Evolutionary conservation across 2,329 filamentous ascomycete genomes (phyloP).

Genomic region (Coleophoma eucalyptorum): DNA sequence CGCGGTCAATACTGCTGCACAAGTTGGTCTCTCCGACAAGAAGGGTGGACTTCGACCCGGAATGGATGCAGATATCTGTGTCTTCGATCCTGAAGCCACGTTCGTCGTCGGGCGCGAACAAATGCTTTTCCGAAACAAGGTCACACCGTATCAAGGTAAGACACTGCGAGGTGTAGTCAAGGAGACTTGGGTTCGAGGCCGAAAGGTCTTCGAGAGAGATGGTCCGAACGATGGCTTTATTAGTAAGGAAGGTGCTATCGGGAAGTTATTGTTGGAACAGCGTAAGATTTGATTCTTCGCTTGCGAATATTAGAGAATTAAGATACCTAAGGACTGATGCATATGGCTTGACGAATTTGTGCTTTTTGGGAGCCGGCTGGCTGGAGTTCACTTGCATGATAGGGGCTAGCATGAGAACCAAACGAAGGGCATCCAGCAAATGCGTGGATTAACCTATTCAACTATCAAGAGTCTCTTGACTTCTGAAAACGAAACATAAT

Average conservation of each 20-base stretch:
- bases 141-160: constrained; percentile 49
- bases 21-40: constrained; percentile 76
- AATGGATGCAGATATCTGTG: constrained; percentile 85
- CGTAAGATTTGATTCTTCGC: constrained; percentile 8
- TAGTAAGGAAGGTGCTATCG: constrained; percentile 32
- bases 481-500: too few species aligned
- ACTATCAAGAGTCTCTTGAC: too few species aligned
- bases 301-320: too few species aligned
- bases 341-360: too few species aligned
- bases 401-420: too few species aligned
- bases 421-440: too few species aligned
- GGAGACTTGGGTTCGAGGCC: constrained; percentile 28
- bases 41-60: constrained; percentile 82
- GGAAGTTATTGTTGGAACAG: constrained; percentile 46
- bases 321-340: too few species aligned
- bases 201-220: constrained; percentile 24
- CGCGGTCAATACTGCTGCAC: constrained; percentile 78
- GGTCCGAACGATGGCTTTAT: constrained; percentile 42
- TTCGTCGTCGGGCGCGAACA: constrained; percentile 73
- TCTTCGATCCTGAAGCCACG: constrained; percentile 80
- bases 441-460: too few species aligned
- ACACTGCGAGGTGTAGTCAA: constrained; percentile 49
- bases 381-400: too few species aligned
- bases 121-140: constrained; percentile 64
- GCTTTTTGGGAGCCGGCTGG: too few species aligned